Evolutionary conservation across 257 asterid species (phyloP).

Genomic region (Agastache rugosa): DNA sequence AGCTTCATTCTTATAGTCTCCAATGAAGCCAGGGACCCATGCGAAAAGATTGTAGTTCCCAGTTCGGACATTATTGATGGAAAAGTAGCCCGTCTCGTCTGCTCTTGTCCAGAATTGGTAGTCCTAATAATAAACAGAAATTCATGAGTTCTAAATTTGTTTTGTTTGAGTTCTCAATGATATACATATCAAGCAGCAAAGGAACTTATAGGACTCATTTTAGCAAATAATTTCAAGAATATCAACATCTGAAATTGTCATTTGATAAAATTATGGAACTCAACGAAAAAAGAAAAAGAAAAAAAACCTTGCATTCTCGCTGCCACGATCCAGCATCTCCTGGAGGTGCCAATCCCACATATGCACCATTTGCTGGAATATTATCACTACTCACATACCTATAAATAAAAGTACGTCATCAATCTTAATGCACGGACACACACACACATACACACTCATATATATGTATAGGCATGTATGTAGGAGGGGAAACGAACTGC

Average conservation of each 20-base stretch:
- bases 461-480: background rate
- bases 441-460: background rate
- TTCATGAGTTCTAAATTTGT: background rate
- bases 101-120: constrained; percentile 86
- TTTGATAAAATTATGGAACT: background rate
- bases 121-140: constrained; percentile 48
- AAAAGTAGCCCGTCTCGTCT: constrained; percentile 64
- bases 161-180: background rate
- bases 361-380: constrained; percentile 70
- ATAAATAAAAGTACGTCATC: background rate
- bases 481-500: constrained; percentile 10
- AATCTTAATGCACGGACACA: background rate
- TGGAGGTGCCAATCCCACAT: constrained; percentile 80
- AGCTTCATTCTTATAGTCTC: constrained; percentile 65
- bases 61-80: constrained; percentile 56
- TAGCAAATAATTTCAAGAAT: background rate
- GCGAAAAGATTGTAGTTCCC: constrained; percentile 75
- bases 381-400: constrained; percentile 55
- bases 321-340: constrained; percentile 86
- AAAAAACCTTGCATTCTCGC: constrained; percentile 77
- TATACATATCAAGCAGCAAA: background rate
- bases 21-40: constrained; percentile 84
- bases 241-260: background rate
- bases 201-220: background rate
- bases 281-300: background rate